Evolutionary conservation across 2,329 filamentous ascomycete genomes (phyloP), one percentile per base, ranked within the genome.

Genomic region (Epichloe sp.): DNA sequence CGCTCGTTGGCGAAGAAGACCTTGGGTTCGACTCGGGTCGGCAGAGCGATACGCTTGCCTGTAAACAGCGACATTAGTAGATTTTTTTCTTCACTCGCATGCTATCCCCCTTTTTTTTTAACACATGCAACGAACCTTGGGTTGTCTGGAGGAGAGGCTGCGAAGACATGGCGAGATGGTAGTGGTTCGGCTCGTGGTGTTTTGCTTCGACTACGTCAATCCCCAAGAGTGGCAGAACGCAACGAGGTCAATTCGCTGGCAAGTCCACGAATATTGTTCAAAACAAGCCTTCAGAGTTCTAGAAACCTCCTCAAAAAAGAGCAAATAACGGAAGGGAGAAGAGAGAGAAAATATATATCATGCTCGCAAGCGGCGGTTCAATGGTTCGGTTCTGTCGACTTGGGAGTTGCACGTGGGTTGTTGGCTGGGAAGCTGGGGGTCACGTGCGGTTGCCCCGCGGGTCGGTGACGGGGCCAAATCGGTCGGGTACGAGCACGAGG

Each of bases 1-100:
- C 93, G 88, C 74, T 98, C 93, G 77, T 98, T 98, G 72, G 93
- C 93, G 77, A 98, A 98, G 82, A 97, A 98, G 76, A 98, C 93
- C 73, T 98, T 98, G 62, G 93, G 93, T 71, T 98, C 93, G 70
- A 98, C 91, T 60, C 93, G 89, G 54, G 91, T 96, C 52, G 93
- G 93, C 57, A 98, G 88, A 63, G 93, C 91, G 67, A 98, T 97
- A 66, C 91, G 88, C 76, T 98, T 98, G 79, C 91, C 91, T 95
- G 38, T 12, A 12, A 62, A 46, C n/a, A 37, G 19, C 43, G 34
- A 35, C 36, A 55, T 62, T 54, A 60, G 54, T 52, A 42, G 31
- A 31, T 40, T 19, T 31, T 1, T 26, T 14, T n/a, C n/a, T 14
- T 14, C 17, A 5, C 3, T 43, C 10, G 11, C 21, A 43, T 43